A percentile compares a stretch with the other conserved stretches of the same genome.
These are phyloP conservation scores for Balamuthia mandrillaris DNA, from an alignment of 208 protist genomes.

Conservation along the genomic window DNA sequence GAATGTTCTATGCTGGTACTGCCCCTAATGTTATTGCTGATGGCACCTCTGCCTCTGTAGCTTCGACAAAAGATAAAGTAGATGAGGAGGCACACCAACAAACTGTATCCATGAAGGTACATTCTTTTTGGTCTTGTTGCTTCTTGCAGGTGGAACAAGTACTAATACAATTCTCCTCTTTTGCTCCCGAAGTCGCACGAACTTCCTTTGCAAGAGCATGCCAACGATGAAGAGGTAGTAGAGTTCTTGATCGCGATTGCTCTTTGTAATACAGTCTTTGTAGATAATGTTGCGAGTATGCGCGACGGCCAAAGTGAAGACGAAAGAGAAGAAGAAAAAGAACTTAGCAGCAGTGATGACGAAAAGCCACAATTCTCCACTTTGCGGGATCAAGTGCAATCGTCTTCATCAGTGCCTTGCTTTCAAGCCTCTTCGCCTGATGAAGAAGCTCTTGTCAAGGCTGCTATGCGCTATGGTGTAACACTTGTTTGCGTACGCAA, in stretches of 20 bases:
- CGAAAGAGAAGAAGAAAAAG: constrained; percentile 21
- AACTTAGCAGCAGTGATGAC: background rate
- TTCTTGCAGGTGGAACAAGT: too few relatives aligned
- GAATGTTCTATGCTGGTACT: constrained; percentile 38
- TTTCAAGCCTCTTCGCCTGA: constrained; percentile 84
- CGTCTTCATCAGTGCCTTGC: background rate
- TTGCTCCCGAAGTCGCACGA: too few relatives aligned
- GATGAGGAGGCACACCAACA: too few relatives aligned
- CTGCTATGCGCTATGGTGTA: constrained; percentile 71
- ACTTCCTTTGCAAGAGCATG: too few relatives aligned
- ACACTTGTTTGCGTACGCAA: background rate
- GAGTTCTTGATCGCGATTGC: constrained; percentile 6
- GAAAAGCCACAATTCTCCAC: background rate
- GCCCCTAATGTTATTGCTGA: too few relatives aligned
- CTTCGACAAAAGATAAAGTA: too few relatives aligned
- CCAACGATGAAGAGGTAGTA: background rate
- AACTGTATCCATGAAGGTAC: too few relatives aligned
- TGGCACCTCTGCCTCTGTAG: too few relatives aligned
- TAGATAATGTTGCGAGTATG: too few relatives aligned
- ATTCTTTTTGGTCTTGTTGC: too few relatives aligned
- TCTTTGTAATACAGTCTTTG: constrained; percentile 28
- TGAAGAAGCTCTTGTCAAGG: constrained; percentile 85
- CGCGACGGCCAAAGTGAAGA: too few relatives aligned
- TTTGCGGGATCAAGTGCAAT: background rate
- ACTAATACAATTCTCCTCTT: too few relatives aligned